phyloP scores from a whole-genome alignment of 257 asterid species.

The Euphrasia confusa region DNA sequence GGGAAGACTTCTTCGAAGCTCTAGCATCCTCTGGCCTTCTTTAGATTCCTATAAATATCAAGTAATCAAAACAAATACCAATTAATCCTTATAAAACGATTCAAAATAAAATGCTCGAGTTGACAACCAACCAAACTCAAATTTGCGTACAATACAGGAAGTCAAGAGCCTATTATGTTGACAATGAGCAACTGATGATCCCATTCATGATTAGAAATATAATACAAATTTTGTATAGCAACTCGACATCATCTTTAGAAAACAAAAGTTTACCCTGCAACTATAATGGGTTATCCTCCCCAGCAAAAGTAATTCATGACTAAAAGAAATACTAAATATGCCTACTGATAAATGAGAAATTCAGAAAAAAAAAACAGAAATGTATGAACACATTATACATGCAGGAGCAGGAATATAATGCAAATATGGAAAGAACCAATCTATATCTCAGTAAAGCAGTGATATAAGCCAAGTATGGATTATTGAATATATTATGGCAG shows the following conservation, averaged over 20 bases:
- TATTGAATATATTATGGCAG: background rate
- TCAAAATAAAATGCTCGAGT: slow-evolving; percentile 15
- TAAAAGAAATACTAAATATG: slow-evolving; percentile 1
- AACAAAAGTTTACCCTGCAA: background rate
- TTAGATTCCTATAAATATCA: slow-evolving; percentile 50
- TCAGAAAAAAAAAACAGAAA: slow-evolving; percentile 12
- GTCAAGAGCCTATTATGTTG: slow-evolving; percentile 1
- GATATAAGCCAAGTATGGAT: slow-evolving; percentile 12
- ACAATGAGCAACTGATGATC: slow-evolving; percentile 3
- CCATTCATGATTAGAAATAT: background rate
- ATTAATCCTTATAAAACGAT: slow-evolving; percentile 13
- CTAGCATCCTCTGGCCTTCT: slow-evolving; percentile 80
- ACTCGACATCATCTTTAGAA: slow-evolving; percentile 8
- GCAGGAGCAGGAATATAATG: slow-evolving; percentile 19
- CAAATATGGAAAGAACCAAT: slow-evolving; percentile 16
- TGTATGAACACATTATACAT: slow-evolving; percentile 2
- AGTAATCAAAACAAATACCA: slow-evolving; percentile 18
- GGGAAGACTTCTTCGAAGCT: slow-evolving; percentile 73
- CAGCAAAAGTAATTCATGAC: slow-evolving; percentile 16
- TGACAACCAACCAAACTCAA: slow-evolving; percentile 9
- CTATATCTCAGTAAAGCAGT: slow-evolving; percentile 19
- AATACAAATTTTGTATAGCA: slow-evolving; percentile 6
- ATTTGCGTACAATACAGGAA: slow-evolving; percentile 8
- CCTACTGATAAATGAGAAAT: slow-evolving; percentile 4
- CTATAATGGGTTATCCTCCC: background rate